These are phyloP conservation scores for Ogataea hybrid DNA, from an alignment of 1,139 yeast genomes.

Conservation along the genomic window DNA sequence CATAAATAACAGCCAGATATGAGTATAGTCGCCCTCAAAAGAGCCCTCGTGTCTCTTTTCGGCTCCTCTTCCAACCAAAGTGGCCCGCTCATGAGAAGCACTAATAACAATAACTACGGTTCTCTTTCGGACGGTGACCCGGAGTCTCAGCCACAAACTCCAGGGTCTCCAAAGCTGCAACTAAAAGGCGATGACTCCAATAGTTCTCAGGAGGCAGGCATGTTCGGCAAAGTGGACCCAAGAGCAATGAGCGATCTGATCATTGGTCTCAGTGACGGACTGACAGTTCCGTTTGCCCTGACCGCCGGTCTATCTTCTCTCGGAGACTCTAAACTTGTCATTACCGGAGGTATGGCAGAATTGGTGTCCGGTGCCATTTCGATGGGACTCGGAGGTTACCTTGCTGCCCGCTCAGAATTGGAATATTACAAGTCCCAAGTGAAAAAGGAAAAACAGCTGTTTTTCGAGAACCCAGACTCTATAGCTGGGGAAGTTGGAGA, in stretches of 20 bases:
- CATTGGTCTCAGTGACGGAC: slow-evolving; percentile 77
- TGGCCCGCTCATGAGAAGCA: slow-evolving; percentile 4
- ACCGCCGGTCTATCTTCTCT: slow-evolving; percentile 79
- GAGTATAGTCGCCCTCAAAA: slow-evolving; percentile 14
- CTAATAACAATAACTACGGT: slow-evolving; percentile 9
- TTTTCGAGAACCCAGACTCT: slow-evolving; percentile 61
- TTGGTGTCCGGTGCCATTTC: slow-evolving; percentile 80
- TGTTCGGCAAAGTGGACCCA: slow-evolving; percentile 44
- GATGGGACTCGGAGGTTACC: slow-evolving; percentile 82
- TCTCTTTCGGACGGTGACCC: slow-evolving; percentile 6
- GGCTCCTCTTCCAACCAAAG: not conserved
- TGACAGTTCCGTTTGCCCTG: slow-evolving; percentile 81
- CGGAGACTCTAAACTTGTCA: slow-evolving; percentile 72
- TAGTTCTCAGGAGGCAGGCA: slow-evolving; percentile 3
- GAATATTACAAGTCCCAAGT: slow-evolving; percentile 73
- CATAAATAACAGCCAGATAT: not conserved
- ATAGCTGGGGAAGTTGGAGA: slow-evolving; percentile 67
- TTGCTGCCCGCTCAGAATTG: slow-evolving; percentile 77
- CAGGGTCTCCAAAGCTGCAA: not conserved
- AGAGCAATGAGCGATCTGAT: slow-evolving; percentile 79
- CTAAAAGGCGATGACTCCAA: not conserved
- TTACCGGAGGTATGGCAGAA: slow-evolving; percentile 86
- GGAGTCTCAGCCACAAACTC: slow-evolving; percentile 3
- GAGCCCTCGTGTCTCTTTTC: slow-evolving; percentile 4
- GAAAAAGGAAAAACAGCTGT: slow-evolving; percentile 64